Percentiles rank a stretch among this genome's conserved stretches.
phyloP scores from a whole-genome alignment of 2,329 filamentous ascomycete genomes.

The Sporothrix protearum region DNA sequence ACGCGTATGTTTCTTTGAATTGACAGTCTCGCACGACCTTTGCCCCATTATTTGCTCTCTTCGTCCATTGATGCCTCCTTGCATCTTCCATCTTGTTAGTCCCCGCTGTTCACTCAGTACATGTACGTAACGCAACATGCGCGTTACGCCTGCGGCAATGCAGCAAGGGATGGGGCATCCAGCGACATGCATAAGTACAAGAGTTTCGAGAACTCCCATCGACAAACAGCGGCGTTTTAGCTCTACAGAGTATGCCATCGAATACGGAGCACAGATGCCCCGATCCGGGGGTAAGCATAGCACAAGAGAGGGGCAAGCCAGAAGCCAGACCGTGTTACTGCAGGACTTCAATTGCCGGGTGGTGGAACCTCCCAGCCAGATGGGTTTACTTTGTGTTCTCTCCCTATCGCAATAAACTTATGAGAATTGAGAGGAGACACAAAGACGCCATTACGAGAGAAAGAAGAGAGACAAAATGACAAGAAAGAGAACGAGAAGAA shows the following conservation, averaged over 20 bases:
- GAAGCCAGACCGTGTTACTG: neutral
- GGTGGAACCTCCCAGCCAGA: slow-evolving; percentile 15
- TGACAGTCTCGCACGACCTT: neutral
- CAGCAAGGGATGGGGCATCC: slow-evolving; percentile 9
- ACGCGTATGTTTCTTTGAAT: neutral
- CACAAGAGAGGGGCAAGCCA: neutral
- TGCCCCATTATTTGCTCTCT: neutral
- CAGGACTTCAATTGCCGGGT: slow-evolving; percentile 13
- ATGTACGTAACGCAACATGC: neutral
- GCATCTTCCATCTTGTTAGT: neutral
- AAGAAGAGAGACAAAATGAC: neutral
- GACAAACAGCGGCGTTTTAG: neutral
- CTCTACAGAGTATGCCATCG: neutral
- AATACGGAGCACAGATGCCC: neutral
- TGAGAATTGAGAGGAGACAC: neutral
- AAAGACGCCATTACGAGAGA: neutral
- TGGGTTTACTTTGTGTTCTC: slow-evolving; percentile 10
- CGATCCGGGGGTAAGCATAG: neutral
- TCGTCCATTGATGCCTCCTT: slow-evolving; percentile 1
- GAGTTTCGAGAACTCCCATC: neutral
- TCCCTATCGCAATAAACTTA: neutral
- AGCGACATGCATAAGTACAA: neutral
- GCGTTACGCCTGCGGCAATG: neutral
- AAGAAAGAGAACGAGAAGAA: neutral
- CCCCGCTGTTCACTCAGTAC: neutral